Percentiles rank a stretch among this genome's conserved stretches.
phyloP scores from a whole-genome alignment of 202 grass and related monocot genomes.

The Musa balbisiana region DNA sequence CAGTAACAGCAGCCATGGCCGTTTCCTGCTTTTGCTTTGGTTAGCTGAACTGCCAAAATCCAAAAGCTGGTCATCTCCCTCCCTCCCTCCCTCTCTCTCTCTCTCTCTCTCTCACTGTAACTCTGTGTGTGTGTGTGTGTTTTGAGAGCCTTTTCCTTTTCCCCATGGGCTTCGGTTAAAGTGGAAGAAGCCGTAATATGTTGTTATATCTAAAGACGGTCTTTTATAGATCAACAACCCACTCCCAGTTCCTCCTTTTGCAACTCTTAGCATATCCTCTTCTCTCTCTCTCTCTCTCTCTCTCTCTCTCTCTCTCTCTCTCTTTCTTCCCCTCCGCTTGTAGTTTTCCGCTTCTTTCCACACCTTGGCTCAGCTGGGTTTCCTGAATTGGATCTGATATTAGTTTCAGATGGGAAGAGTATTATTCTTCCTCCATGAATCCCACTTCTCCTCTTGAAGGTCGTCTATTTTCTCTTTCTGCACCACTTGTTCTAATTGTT shows the following conservation, averaged over 20 bases:
- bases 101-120: conserved; percentile 18
- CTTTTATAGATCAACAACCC: conserved; percentile 47
- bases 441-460: too few species aligned
- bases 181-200: conserved; percentile 29
- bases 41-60: conserved; percentile 11
- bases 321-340: conserved; percentile 22
- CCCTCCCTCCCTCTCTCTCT: conserved; percentile 7
- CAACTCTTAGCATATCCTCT: conserved; percentile 27
- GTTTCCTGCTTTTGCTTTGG: conserved; percentile 10
- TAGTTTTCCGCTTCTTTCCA: conserved; percentile 13
- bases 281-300: conserved; percentile 33
- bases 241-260: conserved; percentile 25
- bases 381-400: too few species aligned
- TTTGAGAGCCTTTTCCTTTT: conserved; percentile 59
- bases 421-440: too few species aligned
- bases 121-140: conserved; percentile 13
- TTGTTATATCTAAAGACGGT: background rate
- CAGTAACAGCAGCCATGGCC: background rate
- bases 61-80: conserved; percentile 2
- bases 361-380: too few species aligned
- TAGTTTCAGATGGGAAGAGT: too few species aligned
- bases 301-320: conserved; percentile 35
- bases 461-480: background rate
- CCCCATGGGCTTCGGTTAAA: conserved; percentile 70
- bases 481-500: too few species aligned